Conservation (phyloP, 805 yeast species). For the Saccharomycopsis schoenii region DNA sequence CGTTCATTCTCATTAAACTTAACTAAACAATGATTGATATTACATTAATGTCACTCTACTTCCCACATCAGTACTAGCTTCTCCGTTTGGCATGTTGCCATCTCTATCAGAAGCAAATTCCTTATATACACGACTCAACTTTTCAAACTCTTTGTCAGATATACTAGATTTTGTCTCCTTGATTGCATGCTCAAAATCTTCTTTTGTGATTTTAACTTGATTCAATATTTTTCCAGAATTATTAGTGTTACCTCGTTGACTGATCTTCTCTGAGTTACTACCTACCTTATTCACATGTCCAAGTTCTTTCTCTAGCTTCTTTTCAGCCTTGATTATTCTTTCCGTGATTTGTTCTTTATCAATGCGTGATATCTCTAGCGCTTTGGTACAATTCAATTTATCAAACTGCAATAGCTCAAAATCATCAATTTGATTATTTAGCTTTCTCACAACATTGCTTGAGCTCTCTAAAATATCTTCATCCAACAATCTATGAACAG, state of each 20-base stretch:
- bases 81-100: conserved; percentile 83
- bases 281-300: background rate
- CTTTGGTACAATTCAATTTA: conserved; percentile 19
- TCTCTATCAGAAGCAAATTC: conserved; percentile 71
- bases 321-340: conserved; percentile 22
- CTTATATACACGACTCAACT: conserved; percentile 53
- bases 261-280: conserved; percentile 4
- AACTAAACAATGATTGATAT: conserved; percentile 12
- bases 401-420: conserved; percentile 33
- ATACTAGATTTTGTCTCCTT: conserved; percentile 84
- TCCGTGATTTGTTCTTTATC: conserved; percentile 35
- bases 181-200: conserved; percentile 54
- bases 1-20: no score
- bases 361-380: conserved; percentile 32
- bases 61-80: conserved; percentile 71
- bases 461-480: conserved; percentile 29
- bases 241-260: background rate
- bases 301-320: background rate
- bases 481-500: conserved; percentile 63
- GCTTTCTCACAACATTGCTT: conserved; percentile 18
- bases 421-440: conserved; percentile 17
- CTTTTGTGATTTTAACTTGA: conserved; percentile 33
- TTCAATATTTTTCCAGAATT: background rate
- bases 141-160: conserved; percentile 56
- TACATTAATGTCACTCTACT: conserved; percentile 78